Evolutionary conservation across 164 flowering plant genomes (phyloP).

Genomic region (Aristolochia californica): DNA sequence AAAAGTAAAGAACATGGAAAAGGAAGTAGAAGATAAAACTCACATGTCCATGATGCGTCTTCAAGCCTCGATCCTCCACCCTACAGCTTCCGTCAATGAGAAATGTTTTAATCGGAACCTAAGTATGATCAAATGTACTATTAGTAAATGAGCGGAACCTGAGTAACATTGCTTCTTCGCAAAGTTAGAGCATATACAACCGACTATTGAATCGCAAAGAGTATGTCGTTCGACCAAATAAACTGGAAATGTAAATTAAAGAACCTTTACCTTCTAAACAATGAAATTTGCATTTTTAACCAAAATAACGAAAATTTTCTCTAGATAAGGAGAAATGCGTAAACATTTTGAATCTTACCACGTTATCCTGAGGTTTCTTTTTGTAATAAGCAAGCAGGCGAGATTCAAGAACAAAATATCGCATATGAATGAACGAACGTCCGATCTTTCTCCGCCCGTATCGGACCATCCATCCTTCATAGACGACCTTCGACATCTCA

Average conservation of each 20-base stretch:
- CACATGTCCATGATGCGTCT: conserved; percentile 98
- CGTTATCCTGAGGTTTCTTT: conserved; percentile 89
- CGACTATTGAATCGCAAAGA: too few relatives aligned
- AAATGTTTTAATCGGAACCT: conserved; percentile 96
- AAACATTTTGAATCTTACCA: conserved; percentile 32
- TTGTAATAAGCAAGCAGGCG: conserved; percentile 92
- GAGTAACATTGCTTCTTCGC: not conserved
- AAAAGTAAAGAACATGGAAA: not conserved
- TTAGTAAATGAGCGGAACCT: not conserved
- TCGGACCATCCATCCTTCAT: conserved; percentile 99
- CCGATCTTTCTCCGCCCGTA: conserved; percentile 97
- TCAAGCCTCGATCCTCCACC: conserved; percentile 97
- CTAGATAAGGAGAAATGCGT: not conserved
- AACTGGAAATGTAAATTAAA: not conserved
- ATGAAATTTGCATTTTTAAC: not conserved
- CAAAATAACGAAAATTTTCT: not conserved
- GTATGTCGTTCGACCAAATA: not conserved
- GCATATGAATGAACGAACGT: conserved; percentile 88
- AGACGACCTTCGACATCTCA: conserved; percentile 61
- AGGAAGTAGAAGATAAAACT: conserved; percentile 14
- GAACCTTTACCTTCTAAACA: not conserved
- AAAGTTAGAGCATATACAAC: not conserved
- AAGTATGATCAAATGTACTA: conserved; percentile 1
- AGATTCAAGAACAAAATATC: conserved; percentile 89
- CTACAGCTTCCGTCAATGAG: conserved; percentile 91